Evolutionary conservation across 169 alveolate species (phyloP).

Genomic region (Amoebophrya sp.): DNA sequence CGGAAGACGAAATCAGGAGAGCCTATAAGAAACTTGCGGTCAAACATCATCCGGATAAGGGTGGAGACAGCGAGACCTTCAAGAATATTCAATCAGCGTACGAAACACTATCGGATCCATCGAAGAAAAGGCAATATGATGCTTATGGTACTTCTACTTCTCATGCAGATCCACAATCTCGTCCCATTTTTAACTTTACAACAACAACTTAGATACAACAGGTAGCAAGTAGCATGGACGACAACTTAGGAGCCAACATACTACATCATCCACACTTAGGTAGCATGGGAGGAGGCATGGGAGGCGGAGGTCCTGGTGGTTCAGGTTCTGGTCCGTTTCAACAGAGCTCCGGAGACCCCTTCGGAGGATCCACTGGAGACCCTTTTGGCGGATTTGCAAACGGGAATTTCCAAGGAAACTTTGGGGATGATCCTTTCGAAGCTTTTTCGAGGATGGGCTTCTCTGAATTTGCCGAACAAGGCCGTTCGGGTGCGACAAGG

Average conservation of each 20-base stretch:
- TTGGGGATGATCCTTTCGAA: neutral
- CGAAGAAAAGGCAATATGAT: slow-evolving; percentile 86
- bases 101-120: slow-evolving; percentile 88
- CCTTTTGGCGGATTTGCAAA: no score
- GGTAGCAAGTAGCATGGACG: no score
- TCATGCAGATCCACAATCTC: no score
- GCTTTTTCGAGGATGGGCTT: neutral
- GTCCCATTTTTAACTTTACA: no score
- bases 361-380: neutral
- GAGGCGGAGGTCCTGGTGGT: neutral
- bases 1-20: neutral
- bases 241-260: no score
- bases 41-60: slow-evolving; percentile 74
- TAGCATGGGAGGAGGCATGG: slow-evolving; percentile 68
- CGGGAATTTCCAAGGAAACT: no score
- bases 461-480: neutral
- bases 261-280: no score
- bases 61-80: slow-evolving; percentile 75
- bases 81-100: slow-evolving; percentile 74
- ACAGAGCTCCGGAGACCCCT: neutral
- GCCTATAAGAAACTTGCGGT: neutral
- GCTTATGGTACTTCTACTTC: slow-evolving; percentile 91
- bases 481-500: no score
- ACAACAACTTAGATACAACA: no score
- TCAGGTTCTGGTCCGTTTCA: neutral